Conservation (phyloP, 2,329 filamentous ascomycete genomes). For the Albophoma yamanashiensis region DNA sequence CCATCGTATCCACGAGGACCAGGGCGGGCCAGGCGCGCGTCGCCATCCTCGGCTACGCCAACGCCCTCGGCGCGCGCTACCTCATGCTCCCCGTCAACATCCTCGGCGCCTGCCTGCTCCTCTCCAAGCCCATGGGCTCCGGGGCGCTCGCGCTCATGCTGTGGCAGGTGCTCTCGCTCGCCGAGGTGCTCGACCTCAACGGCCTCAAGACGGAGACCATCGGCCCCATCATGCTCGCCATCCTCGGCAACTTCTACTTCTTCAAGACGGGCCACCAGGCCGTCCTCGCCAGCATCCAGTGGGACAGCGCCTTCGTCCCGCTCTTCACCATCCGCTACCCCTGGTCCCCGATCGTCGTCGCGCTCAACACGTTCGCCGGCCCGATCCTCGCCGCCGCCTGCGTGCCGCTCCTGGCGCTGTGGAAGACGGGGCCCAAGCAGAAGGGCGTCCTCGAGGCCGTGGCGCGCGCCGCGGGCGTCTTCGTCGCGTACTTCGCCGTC, state of each 20-base stretch:
- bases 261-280: slow-evolving; percentile 98
- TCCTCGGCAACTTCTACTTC: slow-evolving; percentile 90
- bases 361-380: slow-evolving; percentile 79
- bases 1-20: slow-evolving; percentile 47
- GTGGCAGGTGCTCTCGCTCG: slow-evolving; percentile 79
- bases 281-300: slow-evolving; percentile 77
- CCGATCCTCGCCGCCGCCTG: slow-evolving; percentile 75
- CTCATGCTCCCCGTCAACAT: slow-evolving; percentile 75
- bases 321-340: slow-evolving; percentile 76
- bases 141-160: slow-evolving; percentile 73
- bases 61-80: slow-evolving; percentile 85
- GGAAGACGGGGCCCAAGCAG: slow-evolving; percentile 77
- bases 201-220: slow-evolving; percentile 57
- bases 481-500: slow-evolving; percentile 72
- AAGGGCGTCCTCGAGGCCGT: slow-evolving; percentile 59
- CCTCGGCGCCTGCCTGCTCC: slow-evolving; percentile 62
- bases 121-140: slow-evolving; percentile 91
- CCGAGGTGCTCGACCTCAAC: slow-evolving; percentile 53
- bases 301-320: slow-evolving; percentile 91
- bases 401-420: slow-evolving; percentile 73
- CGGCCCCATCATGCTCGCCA: slow-evolving; percentile 70
- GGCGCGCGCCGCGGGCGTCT: slow-evolving; percentile 60
- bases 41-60: slow-evolving; percentile 81
- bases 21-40: slow-evolving; percentile 43
- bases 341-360: slow-evolving; percentile 73